Evolutionary conservation across 495 filamentous ascomycete genomes (phyloP), one percentile per base, ranked within the genome.

Genomic region (Poronia punctata): DNA sequence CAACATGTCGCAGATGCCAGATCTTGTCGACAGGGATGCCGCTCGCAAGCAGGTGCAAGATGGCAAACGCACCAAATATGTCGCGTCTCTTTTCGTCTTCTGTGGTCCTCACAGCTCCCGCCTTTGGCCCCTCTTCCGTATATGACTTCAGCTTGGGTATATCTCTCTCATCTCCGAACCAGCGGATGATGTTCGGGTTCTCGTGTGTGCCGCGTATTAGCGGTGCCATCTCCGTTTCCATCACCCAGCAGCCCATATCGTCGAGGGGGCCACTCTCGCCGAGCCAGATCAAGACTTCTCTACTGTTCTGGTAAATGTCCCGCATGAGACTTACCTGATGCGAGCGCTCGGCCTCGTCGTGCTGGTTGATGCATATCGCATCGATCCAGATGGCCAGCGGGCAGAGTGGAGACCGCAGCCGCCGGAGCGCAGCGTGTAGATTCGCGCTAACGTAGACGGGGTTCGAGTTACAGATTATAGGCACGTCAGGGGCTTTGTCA

Each of bases 301-400:
- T 36, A 25, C 43, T 38, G 11, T 24, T 16, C 19, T 28, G 35
- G 34, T 52, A 55, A 8, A 55, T 52, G 3, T 45, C 35, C 6
- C 40, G 35, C 52, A 55, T 55, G 18, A 55, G 37, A 11, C 30
- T 25, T 10, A 56, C 49, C 30, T 56, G 52, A 11, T n/a, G 10
- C 4, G 34, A 27, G 39, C 45, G 45, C 35, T 56, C 52, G 7
- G 35, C 34, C 3, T 36, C 12, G 31, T 56, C 38, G 15, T 34
- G 30, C 29, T 55, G 52, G 29, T 55, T 48, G 26, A 55, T 55
- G 37, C 52, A 55, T 11, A 55, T 22, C 7, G 48, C 36, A 38
- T 55, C 52, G 10, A 52, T 38, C 52, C 52, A 55, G 7, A 52
- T 9, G 1, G 9, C 35, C 7, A 47, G 27, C 9, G n/a, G 15